Base-by-base conservation (phyloP, 2,329 filamentous ascomycete genomes). In the Tolypocladium amazonense region DNA sequence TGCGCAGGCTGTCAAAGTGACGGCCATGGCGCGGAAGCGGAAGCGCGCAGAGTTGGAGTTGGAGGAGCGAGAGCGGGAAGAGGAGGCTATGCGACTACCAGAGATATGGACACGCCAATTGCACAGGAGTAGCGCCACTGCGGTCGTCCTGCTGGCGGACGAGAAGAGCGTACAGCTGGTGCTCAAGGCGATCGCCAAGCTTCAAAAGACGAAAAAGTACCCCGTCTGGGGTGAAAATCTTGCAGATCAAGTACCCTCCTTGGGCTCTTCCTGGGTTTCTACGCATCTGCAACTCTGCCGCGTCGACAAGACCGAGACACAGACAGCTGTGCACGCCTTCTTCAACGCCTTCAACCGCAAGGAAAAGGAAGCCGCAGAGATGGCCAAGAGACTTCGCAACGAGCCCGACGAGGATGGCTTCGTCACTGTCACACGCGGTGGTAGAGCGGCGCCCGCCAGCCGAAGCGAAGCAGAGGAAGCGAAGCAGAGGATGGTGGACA, bases 341-440 rank as follows among this genome's bases (percentile, higher is more conserved):
- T 96, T 97, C 81, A 82, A 83, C 27, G 79, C 86, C n/a, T 97
- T 92, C 76, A 88, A 80, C 76, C 83, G 70, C 76, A 90, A 79
- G 76, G 89, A 82, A 79, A 85, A 73, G 75, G 87, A 79, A 73
- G 87, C 79, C 66, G 81, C 69, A 64, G 86, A 77, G 75, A 81
- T 78, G 70, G 88, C 76, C 70, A 86, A 84, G 75, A 77, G 82
- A 59, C 77, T 88, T 62, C 85, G 90, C 62, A 88, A 88, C 65
- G 87, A 91, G 68, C 91, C 93, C 0, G 94, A 99, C 72, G 92
- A 91, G 69, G 94, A 99, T 72, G 94, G 94, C 2, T 99, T 99
- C 71, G 83, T 97, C 56, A 97, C 92, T 4, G 94, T 99, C 30
- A 89, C 87, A 1, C 83, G 89, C 59, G 92, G 92, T 33, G 89